A percentile compares a stretch with the other conserved stretches of the same genome.
Conservation (phyloP, 306 rosid genomes). For the Cicer bijugum region DNA sequence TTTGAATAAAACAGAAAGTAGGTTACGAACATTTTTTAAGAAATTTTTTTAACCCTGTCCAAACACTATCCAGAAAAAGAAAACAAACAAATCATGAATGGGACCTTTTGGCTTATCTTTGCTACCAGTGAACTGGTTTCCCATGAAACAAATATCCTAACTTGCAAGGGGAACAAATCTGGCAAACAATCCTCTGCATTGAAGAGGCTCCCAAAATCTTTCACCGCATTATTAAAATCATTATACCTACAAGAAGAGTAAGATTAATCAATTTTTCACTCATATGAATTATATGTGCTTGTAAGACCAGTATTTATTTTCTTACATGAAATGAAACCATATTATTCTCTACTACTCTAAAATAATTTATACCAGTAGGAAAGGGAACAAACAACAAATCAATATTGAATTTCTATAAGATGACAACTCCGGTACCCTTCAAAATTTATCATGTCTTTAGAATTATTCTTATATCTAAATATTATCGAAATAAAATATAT, state of each 20-base stretch:
- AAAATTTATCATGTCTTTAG: neutral
- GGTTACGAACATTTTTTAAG: neutral
- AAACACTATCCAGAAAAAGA: conserved; percentile 28
- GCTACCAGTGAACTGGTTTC: conserved; percentile 71
- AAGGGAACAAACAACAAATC: conserved; percentile 34
- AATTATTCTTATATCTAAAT: neutral
- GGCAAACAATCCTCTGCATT: conserved; percentile 51
- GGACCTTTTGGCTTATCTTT: conserved; percentile 76
- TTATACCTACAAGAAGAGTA: conserved; percentile 65
- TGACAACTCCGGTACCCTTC: neutral
- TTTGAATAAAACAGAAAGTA: conserved; percentile 33
- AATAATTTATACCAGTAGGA: conserved; percentile 48
- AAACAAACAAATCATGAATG: conserved; percentile 34
- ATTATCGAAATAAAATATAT: neutral
- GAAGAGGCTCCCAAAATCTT: conserved; percentile 51
- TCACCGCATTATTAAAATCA: conserved; percentile 52
- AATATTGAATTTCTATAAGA: conserved; percentile 23
- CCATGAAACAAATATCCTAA: conserved; percentile 70
- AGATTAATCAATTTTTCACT: conserved; percentile 39
- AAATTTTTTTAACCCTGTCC: conserved; percentile 15
- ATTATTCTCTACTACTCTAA: conserved; percentile 38
- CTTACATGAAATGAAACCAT: conserved; percentile 57
- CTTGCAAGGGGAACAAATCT: conserved; percentile 72
- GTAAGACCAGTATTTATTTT: conserved; percentile 38
- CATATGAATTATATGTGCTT: conserved; percentile 22